Conservation (phyloP, 371 early-diverging fungal species). For the Mucor saturninus region DNA sequence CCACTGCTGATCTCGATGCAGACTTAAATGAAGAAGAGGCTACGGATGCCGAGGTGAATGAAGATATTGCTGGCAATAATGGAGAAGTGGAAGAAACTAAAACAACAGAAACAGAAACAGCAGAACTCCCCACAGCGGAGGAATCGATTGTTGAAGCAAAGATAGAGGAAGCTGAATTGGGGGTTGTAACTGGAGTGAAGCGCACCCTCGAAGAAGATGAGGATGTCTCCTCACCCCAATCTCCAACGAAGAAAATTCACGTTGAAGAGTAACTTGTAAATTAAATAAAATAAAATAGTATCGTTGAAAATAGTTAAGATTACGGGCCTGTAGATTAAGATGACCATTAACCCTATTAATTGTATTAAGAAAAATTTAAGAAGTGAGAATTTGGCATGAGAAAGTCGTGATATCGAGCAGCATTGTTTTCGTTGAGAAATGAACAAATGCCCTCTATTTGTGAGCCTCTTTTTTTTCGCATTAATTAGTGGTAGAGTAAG, state of each 20-base stretch:
- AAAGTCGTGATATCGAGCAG: too few species aligned
- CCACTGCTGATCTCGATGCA: not conserved
- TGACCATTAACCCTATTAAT: too few species aligned
- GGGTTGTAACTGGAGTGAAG: not conserved
- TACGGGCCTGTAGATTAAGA: too few species aligned
- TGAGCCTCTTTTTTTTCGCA: too few species aligned
- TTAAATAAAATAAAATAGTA: slow-evolving; percentile 1
- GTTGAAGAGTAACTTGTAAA: not conserved
- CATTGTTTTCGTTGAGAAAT: too few species aligned
- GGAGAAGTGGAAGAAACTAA: not conserved
- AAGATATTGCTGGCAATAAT: not conserved
- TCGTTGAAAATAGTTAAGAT: not conserved
- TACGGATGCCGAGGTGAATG: slow-evolving; percentile 6
- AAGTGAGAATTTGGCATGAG: too few species aligned
- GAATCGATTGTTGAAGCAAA: not conserved
- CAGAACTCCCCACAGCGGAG: not conserved
- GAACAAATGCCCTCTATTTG: too few species aligned
- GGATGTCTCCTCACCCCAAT: not conserved
- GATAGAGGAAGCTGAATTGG: not conserved
- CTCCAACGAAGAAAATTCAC: not conserved
- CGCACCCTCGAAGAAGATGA: not conserved
- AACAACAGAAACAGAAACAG: not conserved
- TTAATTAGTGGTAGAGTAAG: too few species aligned
- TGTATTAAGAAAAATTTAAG: too few species aligned
- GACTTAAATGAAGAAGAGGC: slow-evolving; percentile 1